phyloP scores from a whole-genome alignment of 2,329 filamentous ascomycete genomes.

The Phyllosticta capitalensis region DNA sequence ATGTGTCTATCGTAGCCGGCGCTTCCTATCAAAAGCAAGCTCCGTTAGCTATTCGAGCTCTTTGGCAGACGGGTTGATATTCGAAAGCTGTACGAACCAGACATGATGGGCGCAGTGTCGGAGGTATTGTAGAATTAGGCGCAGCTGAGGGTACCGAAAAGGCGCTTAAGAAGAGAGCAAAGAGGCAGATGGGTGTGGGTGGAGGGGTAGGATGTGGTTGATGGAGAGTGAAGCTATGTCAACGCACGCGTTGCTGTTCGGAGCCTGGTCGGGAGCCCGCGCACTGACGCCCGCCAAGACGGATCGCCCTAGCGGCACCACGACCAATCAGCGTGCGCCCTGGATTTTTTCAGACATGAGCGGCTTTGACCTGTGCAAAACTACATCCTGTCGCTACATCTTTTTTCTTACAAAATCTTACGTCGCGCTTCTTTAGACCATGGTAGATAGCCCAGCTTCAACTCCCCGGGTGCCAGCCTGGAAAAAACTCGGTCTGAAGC shows the following conservation, averaged over 20 bases:
- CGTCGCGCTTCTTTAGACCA: not conserved
- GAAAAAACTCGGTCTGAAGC: constrained; percentile 51
- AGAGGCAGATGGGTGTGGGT: not conserved
- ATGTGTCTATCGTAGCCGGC: constrained; percentile 97
- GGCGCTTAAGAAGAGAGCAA: not conserved
- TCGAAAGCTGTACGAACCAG: constrained; percentile 24
- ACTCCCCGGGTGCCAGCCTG: constrained; percentile 41
- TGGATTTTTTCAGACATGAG: constrained; percentile 5
- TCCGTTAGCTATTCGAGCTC: constrained; percentile 21
- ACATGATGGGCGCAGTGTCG: constrained; percentile 24
- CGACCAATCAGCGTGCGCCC: constrained; percentile 6
- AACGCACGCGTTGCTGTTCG: constrained; percentile 11
- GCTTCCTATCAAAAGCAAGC: constrained; percentile 46
- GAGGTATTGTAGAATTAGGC: not conserved
- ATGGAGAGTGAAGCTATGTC: constrained; percentile 10
- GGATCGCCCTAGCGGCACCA: constrained; percentile 1
- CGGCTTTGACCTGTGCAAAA: not conserved
- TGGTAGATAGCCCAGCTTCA: constrained; percentile 1
- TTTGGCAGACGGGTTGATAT: constrained; percentile 4
- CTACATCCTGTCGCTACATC: not conserved
- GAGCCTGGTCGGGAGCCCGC: constrained; percentile 4
- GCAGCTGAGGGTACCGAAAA: not conserved
- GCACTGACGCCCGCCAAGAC: constrained; percentile 1
- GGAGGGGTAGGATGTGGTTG: not conserved
- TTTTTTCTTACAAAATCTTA: not conserved